These are phyloP conservation scores for Corchorus olitorius DNA, from an alignment of 345 rosid genomes.

Conservation along the genomic window DNA sequence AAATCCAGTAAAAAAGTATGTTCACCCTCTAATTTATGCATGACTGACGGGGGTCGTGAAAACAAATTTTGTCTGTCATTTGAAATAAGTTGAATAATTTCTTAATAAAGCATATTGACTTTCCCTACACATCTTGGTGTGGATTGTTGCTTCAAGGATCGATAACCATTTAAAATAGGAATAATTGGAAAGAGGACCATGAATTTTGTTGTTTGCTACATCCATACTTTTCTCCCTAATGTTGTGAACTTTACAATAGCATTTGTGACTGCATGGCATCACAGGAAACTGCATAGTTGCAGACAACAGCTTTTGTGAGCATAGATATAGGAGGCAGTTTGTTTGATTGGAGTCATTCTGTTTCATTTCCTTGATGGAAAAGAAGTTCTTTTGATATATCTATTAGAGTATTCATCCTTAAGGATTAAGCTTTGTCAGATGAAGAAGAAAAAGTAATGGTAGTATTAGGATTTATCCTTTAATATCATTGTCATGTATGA, in stretches of 20 bases:
- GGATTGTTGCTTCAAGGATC: not conserved
- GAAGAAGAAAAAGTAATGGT: not conserved
- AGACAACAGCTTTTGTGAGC: not conserved
- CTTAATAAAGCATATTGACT: not conserved
- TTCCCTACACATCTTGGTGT: not conserved
- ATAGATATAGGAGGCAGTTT: not conserved
- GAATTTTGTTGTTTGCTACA: not conserved
- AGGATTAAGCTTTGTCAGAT: not conserved
- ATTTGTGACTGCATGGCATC: not conserved
- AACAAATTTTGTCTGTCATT: not conserved
- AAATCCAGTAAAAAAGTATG: not conserved
- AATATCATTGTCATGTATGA: not conserved
- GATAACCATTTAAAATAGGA: not conserved
- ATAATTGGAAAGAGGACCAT: not conserved
- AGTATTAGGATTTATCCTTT: not conserved
- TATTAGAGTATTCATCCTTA: not conserved
- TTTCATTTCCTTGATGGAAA: not conserved
- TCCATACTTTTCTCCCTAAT: not conserved
- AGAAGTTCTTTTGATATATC: not conserved
- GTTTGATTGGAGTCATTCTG: not conserved
- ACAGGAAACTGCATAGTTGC: constrained; percentile 10
- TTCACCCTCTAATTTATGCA: not conserved
- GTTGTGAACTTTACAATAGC: not conserved
- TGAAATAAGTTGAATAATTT: not conserved
- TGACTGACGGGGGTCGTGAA: not conserved